phyloP scores from a whole-genome alignment of 116 monocot genomes.

The Posidonia oceanica region DNA sequence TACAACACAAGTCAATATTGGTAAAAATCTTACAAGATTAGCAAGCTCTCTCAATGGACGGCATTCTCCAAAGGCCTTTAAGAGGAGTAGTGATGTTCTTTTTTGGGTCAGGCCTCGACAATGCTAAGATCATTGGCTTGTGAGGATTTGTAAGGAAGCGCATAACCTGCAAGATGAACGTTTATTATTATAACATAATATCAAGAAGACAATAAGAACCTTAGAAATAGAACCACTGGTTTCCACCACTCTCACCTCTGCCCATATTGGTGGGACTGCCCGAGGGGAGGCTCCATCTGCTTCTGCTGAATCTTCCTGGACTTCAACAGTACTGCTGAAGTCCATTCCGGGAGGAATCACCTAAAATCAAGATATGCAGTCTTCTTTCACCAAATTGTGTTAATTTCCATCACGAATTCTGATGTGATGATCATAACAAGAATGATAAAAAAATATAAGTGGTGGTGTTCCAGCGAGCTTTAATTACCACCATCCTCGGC shows the following conservation, averaged over 20 bases:
- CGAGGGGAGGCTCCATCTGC: constrained; percentile 39
- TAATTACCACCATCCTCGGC: constrained; percentile 76
- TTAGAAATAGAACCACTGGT: too few species aligned
- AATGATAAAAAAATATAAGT: too few species aligned
- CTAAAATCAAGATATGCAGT: too few species aligned
- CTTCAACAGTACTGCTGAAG: constrained; percentile 69
- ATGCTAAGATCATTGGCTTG: constrained; percentile 97
- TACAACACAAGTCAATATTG: too few species aligned
- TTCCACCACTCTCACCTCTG: constrained; percentile 53
- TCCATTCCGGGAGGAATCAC: constrained; percentile 93
- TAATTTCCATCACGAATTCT: too few species aligned
- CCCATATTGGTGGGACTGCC: constrained; percentile 57
- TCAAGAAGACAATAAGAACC: too few species aligned
- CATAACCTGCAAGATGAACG: constrained; percentile 77
- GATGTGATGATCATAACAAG: too few species aligned
- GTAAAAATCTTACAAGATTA: constrained; percentile 62
- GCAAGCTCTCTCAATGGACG: constrained; percentile 91
- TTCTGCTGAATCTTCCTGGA: constrained; percentile 40
- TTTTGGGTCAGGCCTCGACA: constrained; percentile 93
- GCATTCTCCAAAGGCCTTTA: constrained; percentile 96
- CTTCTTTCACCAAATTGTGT: neutral
- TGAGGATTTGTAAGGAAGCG: constrained; percentile 91
- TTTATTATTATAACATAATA: too few species aligned
- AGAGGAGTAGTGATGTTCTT: constrained; percentile 91
- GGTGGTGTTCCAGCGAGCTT: too few species aligned